Conservation (phyloP, 768 basidiomycete genomes). For the Pisolithus marmoratus region DNA sequence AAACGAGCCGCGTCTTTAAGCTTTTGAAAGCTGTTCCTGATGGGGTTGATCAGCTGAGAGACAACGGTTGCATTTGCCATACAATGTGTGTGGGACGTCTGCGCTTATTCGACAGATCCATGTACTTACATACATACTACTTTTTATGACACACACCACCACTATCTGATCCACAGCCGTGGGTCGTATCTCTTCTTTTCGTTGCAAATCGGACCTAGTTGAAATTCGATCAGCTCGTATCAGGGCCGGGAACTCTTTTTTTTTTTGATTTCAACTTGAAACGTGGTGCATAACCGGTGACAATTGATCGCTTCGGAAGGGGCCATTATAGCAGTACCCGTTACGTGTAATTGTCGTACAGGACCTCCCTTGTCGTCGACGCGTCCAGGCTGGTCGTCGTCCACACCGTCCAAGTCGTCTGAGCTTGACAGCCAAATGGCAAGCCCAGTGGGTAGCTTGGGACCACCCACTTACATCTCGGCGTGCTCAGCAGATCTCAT, state of each 20-base stretch:
- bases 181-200: too few relatives aligned
- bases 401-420: constrained; percentile 9
- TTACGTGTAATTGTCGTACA: not conserved
- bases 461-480: constrained; percentile 74
- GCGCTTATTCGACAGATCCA: too few relatives aligned
- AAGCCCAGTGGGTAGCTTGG: constrained; percentile 3
- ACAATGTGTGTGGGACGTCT: too few relatives aligned
- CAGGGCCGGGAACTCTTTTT: not conserved
- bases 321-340: constrained; percentile 1
- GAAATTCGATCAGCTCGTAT: not conserved
- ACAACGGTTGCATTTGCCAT: too few relatives aligned
- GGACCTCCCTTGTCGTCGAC: not conserved
- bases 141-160: too few relatives aligned
- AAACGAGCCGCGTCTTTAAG: not conserved
- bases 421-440: constrained; percentile 8
- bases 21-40: not conserved
- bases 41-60: too few relatives aligned
- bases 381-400: constrained; percentile 7
- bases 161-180: too few relatives aligned
- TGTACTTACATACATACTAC: too few relatives aligned
- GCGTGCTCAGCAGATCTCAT: constrained; percentile 83
- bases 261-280: not conserved
- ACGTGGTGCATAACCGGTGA: not conserved
- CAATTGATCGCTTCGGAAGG: constrained; percentile 1
- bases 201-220: too few relatives aligned